Percentiles rank a stretch among this genome's conserved stretches.
These are phyloP conservation scores for Lactarius pseudohatsudake DNA, from an alignment of 768 basidiomycete species.

Conservation along the genomic window DNA sequence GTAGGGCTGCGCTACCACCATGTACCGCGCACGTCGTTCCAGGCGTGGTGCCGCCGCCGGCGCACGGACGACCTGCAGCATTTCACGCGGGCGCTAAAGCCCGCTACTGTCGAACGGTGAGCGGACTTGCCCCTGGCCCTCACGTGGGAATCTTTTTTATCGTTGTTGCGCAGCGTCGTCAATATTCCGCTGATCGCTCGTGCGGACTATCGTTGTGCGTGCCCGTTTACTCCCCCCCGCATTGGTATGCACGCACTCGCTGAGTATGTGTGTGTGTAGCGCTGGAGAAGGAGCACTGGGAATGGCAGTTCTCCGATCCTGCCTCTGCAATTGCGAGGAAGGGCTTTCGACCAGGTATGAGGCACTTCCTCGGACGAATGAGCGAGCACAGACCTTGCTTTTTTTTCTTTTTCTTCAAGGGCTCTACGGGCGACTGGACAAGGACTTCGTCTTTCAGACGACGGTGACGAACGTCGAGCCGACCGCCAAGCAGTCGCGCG, in stretches of 20 bases:
- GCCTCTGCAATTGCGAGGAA: constrained; percentile 52
- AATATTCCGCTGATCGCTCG: constrained; percentile 53
- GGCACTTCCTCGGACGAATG: background rate
- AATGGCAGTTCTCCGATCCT: constrained; percentile 65
- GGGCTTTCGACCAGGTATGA: constrained; percentile 53
- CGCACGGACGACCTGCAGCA: constrained; percentile 61
- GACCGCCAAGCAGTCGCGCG: constrained; percentile 71
- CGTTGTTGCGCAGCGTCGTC: constrained; percentile 47
- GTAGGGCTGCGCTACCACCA: constrained; percentile 36
- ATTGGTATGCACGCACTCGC: too few species aligned
- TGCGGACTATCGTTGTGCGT: constrained; percentile 67
- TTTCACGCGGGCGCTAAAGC: constrained; percentile 54
- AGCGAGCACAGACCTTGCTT: background rate
- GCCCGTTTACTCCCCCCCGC: background rate
- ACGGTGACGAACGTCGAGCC: constrained; percentile 79
- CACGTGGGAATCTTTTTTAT: constrained; percentile 7
- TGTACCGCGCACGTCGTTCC: constrained; percentile 43
- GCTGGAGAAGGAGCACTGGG: constrained; percentile 45
- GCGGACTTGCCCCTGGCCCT: constrained; percentile 20
- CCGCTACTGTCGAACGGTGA: constrained; percentile 58
- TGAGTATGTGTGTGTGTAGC: constrained; percentile 36
- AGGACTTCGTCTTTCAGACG: constrained; percentile 59
- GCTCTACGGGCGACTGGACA: constrained; percentile 61
- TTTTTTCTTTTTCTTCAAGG: constrained; percentile 32
- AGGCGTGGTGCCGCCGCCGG: constrained; percentile 47